Percentiles rank a stretch among this genome's conserved stretches.
These are phyloP conservation scores for Sporothrix phasma DNA, from an alignment of 2,329 filamentous ascomycete genomes.

Conservation along the genomic window DNA sequence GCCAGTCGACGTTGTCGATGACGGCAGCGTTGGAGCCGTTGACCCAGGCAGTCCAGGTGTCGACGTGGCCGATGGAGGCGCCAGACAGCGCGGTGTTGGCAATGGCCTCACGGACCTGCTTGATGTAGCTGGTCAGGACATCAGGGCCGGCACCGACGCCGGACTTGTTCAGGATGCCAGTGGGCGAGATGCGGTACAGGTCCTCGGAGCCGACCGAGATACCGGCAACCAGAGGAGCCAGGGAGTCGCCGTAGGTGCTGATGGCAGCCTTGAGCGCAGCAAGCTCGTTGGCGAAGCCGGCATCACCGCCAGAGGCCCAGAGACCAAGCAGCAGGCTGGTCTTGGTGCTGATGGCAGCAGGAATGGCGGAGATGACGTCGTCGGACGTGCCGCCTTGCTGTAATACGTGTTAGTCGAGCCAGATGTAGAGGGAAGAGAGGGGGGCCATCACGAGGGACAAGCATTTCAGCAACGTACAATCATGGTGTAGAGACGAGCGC, in stretches of 20 bases:
- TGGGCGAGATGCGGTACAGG: constrained; percentile 68
- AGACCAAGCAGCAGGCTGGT: constrained; percentile 73
- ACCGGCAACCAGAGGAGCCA: constrained; percentile 60
- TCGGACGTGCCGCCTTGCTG: constrained; percentile 53
- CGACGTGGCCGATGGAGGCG: constrained; percentile 67
- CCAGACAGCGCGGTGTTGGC: constrained; percentile 48
- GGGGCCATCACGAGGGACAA: background rate
- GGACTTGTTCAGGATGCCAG: constrained; percentile 52
- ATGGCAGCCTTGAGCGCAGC: constrained; percentile 61
- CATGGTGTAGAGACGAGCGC: constrained; percentile 64
- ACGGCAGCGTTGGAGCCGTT: constrained; percentile 63
- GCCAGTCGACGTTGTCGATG: constrained; percentile 61
- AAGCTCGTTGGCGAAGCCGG: constrained; percentile 61
- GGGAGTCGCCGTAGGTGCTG: constrained; percentile 52
- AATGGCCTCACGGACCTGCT: constrained; percentile 54
- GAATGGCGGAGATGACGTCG: constrained; percentile 61
- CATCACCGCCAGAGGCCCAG: constrained; percentile 64
- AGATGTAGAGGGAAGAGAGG: background rate
- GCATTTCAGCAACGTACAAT: constrained; percentile 33
- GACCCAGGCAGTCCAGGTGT: constrained; percentile 76
- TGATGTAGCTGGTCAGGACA: constrained; percentile 59
- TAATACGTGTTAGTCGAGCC: background rate
- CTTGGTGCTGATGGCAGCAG: constrained; percentile 70
- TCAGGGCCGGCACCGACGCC: constrained; percentile 52
- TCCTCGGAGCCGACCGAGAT: constrained; percentile 85